phyloP scores from a whole-genome alignment of 2,329 filamentous ascomycete genomes.

The Emmonsiellopsis sp. region DNA sequence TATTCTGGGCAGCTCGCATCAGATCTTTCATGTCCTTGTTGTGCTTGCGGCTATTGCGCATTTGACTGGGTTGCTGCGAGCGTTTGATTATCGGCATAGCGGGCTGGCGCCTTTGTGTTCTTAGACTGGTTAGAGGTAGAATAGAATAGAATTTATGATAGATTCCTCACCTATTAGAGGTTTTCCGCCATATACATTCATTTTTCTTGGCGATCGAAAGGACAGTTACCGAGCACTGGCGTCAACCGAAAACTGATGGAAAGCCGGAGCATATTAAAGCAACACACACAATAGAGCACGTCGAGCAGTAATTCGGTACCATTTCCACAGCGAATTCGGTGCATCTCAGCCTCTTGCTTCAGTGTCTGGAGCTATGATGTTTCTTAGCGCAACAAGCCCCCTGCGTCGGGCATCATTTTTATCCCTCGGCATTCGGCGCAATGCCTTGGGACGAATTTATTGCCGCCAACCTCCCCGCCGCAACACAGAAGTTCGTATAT shows the following conservation, averaged over 20 bases:
- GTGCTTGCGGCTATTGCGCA: constrained; percentile 74
- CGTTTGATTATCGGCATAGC: constrained; percentile 77
- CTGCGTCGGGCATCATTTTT: not conserved
- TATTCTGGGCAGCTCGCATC: constrained; percentile 87
- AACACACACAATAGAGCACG: no score
- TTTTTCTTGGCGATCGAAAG: no score
- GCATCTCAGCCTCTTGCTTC: no score
- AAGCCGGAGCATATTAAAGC: no score
- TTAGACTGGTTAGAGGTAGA: constrained; percentile 5
- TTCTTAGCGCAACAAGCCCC: no score
- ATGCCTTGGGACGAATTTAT: not conserved
- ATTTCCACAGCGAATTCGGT: no score
- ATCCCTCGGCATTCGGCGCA: constrained; percentile 1
- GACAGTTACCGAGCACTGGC: no score
- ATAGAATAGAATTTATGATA: not conserved
- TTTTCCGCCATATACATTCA: no score
- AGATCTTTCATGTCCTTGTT: constrained; percentile 90
- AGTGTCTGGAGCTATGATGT: no score
- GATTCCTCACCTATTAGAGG: not conserved
- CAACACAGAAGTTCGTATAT: not conserved
- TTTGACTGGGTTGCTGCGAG: constrained; percentile 68
- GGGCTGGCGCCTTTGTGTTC: constrained; percentile 45
- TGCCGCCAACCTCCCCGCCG: not conserved
- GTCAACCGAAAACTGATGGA: no score
- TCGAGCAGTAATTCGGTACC: no score